Evolutionary conservation across 139 green algal species (phyloP), one percentile per base, ranked within the genome.

Genomic region (Closterium sp.): DNA sequence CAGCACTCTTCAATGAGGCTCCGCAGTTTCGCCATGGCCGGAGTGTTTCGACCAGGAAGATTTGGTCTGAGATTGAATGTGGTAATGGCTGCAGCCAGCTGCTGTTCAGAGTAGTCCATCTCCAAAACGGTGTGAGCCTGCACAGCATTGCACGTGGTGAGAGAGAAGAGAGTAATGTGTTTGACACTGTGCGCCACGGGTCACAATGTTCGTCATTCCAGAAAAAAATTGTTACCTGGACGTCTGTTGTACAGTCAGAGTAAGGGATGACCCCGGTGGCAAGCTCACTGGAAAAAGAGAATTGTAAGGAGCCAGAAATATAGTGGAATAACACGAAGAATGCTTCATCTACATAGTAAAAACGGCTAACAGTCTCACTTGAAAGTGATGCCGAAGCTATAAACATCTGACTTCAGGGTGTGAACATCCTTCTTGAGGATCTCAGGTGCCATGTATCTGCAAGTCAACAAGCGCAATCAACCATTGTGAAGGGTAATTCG

Each of bases 71-170:
- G 55, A 76, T 76, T 76, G 16, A 76, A 76, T 28, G 55, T 76
- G 55, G 90, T 87, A 31, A 94, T 93, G 10, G 92, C 92, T n/a
- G 89, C 90, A 28, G 90, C 33, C 19, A 94, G 85, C 30, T 91
- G 33, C 90, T 94, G 92, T 31, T 94, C 84, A 30, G 38, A 85
- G 87, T 94, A 94, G 16, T 91, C 33, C 90, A 94, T 93, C 87
- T 94, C 92, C 30, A 94, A 55, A 19, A 94, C 90, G 10, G 92
- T 94, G 38, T 94, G 92, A n/a, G 81, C 88, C 88, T 92, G 88
- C 5, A 66, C 30, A 76, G 25, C 12, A 76, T 0, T 76, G 55
- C 55, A 76, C 23, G 55, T 28, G 55, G 55, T 76, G 55, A 76
- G 55, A 19, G 25, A 19, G 25, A 28, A 28, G 9, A 28, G 16